Evolutionary conservation across 768 basidiomycete genomes (phyloP), one percentile per base, ranked within the genome.

Genomic region (Lentinula guzmanii): DNA sequence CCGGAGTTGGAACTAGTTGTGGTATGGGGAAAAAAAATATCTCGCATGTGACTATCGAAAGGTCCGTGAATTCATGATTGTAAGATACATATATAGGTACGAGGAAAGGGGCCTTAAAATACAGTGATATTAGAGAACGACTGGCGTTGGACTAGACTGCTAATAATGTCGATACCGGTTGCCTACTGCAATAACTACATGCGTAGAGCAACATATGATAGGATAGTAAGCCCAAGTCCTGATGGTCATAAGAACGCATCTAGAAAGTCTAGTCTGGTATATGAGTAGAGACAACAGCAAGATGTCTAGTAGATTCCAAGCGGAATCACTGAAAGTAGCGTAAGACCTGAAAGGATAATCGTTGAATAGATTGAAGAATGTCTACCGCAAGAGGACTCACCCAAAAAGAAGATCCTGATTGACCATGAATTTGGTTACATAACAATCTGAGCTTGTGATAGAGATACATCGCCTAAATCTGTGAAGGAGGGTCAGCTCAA

Each of bases 181-280:
- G 57, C 41, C 59, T 35, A 21, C 50, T 18, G 28, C 59, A 60
- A 60, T 60, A 60, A 60, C 59, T 60, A 60, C 51, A 60, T 60
- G 59, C 31, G 28, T 52, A 35, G 24, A 50, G 35, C 48, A 33
- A 21, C 9, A 28, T 21, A 60, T 60, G 58, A 37, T 50, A 51
- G 46, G 1, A 34, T 60, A 60, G 37, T 42, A 11, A 37, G 18
- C 54, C 35, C 8, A 8, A 41, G 31, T 52, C 35, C 37, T 42
- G 55, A 56, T 31, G 41, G 41, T 56, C 51, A 52, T 37, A 35
- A 52, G 41, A 60, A 60, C 21, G 45, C 39, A 45, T 45, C 21
- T 60, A 54, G 34, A 13, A 28, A 21, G 35, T 13, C n/a, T 50
- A 59, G 33, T 7, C 13, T 35, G 28, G 46, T 46, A 52, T 33